phyloP scores from a whole-genome alignment of 768 basidiomycete genomes.

The Suillus discolor region DNA sequence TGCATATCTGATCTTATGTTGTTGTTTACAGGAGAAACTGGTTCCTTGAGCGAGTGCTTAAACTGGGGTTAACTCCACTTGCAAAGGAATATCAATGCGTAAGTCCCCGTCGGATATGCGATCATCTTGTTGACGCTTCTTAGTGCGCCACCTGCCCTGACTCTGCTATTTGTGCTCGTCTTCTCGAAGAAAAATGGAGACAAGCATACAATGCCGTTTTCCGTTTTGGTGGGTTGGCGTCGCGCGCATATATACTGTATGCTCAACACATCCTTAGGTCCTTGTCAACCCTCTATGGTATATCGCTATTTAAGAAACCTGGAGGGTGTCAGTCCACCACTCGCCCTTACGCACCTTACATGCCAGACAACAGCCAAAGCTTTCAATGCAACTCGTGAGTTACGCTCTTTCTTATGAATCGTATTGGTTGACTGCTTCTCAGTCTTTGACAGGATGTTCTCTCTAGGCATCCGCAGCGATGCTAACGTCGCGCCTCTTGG shows the following conservation, averaged over 20 bases:
- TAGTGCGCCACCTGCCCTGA: conserved; percentile 89
- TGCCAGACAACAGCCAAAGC: conserved; percentile 91
- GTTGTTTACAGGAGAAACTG: conserved; percentile 69
- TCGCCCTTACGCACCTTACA: conserved; percentile 81
- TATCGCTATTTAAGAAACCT: conserved; percentile 89
- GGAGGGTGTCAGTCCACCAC: conserved; percentile 88
- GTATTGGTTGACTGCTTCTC: conserved; percentile 10
- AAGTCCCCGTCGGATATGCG: conserved; percentile 26
- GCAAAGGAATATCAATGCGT: conserved; percentile 97
- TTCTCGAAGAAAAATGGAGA: conserved; percentile 92
- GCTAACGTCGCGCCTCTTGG: conserved; percentile 60
- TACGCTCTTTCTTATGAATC: not conserved
- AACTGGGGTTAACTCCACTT: conserved; percentile 82
- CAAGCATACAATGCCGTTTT: conserved; percentile 87
- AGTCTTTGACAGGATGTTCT: conserved; percentile 94
- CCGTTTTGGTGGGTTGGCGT: conserved; percentile 62
- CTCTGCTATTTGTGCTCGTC: conserved; percentile 70
- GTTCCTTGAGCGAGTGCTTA: conserved; percentile 94
- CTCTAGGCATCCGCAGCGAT: conserved; percentile 76
- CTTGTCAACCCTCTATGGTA: conserved; percentile 90
- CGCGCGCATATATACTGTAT: not conserved
- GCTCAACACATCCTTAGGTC: conserved; percentile 44
- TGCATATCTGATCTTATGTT: not conserved
- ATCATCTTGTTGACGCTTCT: not conserved
- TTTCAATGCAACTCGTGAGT: conserved; percentile 82